Base-by-base conservation (phyloP, 2,329 filamentous ascomycete species). In the Colletotrichum lentis region DNA sequence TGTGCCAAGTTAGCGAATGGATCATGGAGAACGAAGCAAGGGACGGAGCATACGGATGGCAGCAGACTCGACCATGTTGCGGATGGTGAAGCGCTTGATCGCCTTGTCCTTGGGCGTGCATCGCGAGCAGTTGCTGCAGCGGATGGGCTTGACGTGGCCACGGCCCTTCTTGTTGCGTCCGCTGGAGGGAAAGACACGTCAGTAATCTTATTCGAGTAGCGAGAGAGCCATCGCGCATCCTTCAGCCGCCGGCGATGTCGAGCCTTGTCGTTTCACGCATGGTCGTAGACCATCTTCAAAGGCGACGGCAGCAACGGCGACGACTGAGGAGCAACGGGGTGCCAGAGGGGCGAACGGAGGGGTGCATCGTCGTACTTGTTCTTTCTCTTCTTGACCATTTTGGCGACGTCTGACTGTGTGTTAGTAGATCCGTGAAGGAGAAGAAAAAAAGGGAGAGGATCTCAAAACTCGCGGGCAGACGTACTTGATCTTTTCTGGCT, bases 51-150 rank as follows among this genome's bases (percentile, higher is more conserved):
- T 94, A 98, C 96, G 96, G 84, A 99, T 98, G 81, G 96, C 96
- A 80, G 96, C 96, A 80, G 94, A 97, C 88, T 99, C 96, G 76
- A 99, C 96, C 96, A 99, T 99, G 92, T 99, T 98, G 84, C 96
- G 92, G 89, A 99, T 89, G 86, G 96, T 99, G 90, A 99, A 99
- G 86, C 96, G 90, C 94, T 99, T 99, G 90, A 99, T 98, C 77
- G 96, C 96, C 93, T 99, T 99, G 82, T 99, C 96, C 91, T 99
- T 99, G 83, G 94, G 94, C 71, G 92, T 96, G 88, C 91, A 94
- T 86, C 91, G 88, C 81, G 86, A 88, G 86, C 86, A 89, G 86
- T 89, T 89, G 83, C 83, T 86, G 86, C 86, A 89, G 77, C 86
- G 92, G 87, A 99, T 97, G 81, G 96, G 96, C 91, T 99, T 99